Percentiles rank a stretch among this genome's conserved stretches.
phyloP scores from a whole-genome alignment of 164 flowering plant species.

The Vitis labrusca region DNA sequence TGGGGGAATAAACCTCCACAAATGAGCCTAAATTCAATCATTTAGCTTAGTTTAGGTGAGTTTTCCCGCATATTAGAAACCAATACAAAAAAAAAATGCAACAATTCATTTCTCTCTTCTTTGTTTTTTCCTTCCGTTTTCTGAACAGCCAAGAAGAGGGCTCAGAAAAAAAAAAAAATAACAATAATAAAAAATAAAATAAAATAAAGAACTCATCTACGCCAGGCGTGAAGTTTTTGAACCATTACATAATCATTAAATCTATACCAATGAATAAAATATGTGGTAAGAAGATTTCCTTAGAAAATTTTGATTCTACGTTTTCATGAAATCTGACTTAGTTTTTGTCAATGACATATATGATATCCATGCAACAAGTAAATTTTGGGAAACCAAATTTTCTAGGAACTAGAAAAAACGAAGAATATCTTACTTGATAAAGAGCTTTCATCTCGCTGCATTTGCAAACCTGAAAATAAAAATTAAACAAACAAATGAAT shows the following conservation, averaged over 20 bases:
- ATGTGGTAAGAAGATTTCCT: no score
- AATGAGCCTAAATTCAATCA: background rate
- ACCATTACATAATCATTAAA: background rate
- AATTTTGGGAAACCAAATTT: background rate
- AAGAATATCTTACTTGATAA: slow-evolving; percentile 49
- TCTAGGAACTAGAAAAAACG: background rate
- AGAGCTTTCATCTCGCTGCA: slow-evolving; percentile 54
- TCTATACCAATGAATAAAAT: background rate
- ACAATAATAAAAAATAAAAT: no score
- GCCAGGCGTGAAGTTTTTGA: background rate
- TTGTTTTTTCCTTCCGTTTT: background rate
- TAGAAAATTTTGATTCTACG: no score
- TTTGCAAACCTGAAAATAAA: slow-evolving; percentile 58
- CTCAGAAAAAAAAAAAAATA: background rate
- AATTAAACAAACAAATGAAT: background rate
- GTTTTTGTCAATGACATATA: no score
- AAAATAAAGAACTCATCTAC: background rate
- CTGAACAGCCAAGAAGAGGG: background rate
- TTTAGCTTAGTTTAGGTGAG: background rate
- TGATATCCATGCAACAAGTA: background rate
- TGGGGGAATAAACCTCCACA: background rate
- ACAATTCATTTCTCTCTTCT: background rate
- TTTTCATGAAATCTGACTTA: no score
- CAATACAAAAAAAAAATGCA: background rate
- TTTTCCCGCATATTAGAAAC: background rate